phyloP scores from a whole-genome alignment of 208 protist species.

The Wallacemonas sp. region DNA sequence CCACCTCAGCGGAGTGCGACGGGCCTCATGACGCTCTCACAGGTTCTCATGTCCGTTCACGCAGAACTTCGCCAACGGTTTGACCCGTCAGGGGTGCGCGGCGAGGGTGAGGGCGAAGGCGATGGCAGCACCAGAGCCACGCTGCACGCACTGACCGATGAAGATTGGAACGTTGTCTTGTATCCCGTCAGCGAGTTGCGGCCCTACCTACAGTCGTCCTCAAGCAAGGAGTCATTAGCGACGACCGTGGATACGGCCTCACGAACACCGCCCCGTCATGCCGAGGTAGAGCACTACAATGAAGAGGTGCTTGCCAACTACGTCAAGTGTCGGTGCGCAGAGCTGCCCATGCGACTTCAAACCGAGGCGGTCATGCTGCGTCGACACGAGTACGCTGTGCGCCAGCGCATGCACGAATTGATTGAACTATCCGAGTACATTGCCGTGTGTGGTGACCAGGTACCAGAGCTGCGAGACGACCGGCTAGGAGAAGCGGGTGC shows the following conservation, averaged over 20 bases:
- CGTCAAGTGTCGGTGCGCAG: conserved; percentile 43
- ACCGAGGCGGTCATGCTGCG: conserved; percentile 57
- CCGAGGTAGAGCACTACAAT: background rate
- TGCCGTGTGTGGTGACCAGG: conserved; percentile 15
- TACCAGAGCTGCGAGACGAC: background rate
- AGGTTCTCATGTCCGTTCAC: conserved; percentile 19
- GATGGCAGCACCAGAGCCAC: too few species aligned
- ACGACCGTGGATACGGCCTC: background rate
- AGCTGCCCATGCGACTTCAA: conserved; percentile 79
- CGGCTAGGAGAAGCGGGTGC: background rate
- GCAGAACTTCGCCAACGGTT: conserved; percentile 12
- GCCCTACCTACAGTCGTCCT: conserved; percentile 17
- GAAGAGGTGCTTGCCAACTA: conserved; percentile 25
- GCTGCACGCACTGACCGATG: conserved; percentile 30
- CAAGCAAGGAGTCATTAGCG: background rate
- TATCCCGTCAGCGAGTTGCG: conserved; percentile 27
- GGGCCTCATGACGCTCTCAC: background rate
- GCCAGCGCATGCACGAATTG: conserved; percentile 66
- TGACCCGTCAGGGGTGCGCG: background rate
- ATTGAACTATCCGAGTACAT: conserved; percentile 65
- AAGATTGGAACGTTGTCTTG: conserved; percentile 37
- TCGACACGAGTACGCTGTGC: conserved; percentile 58
- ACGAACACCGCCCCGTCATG: background rate
- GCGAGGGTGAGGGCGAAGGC: background rate
- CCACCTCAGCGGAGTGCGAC: background rate